These are phyloP conservation scores for Xerocomellus dryophilus DNA, from an alignment of 768 basidiomycete species.

Conservation along the genomic window DNA sequence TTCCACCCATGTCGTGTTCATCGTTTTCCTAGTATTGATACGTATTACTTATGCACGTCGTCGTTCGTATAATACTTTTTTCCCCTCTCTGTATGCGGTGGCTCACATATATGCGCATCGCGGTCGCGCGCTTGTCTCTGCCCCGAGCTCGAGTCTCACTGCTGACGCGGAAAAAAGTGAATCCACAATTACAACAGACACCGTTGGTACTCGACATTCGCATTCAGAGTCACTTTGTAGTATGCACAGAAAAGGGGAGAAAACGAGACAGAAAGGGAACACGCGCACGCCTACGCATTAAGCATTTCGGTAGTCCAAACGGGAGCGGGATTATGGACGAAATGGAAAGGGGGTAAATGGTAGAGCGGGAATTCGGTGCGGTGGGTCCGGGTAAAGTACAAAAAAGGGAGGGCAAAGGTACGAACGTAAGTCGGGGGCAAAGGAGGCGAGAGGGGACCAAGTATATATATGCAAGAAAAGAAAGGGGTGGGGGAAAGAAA, in stretches of 20 bases:
- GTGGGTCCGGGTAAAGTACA: not conserved
- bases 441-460: not conserved
- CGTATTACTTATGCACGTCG: not conserved
- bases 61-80: not conserved
- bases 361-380: not conserved
- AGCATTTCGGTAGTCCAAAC: not conserved
- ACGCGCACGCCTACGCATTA: not conserved
- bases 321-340: not conserved
- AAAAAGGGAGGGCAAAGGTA: not conserved
- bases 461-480: constrained; percentile 24
- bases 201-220: constrained; percentile 11
- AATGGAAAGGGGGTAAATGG: too few relatives aligned
- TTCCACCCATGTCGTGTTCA: not conserved
- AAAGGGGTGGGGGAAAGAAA: not conserved
- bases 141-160: not conserved
- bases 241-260: constrained; percentile 7
- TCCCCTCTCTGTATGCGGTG: not conserved
- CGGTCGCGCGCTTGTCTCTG: not conserved
- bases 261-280: not conserved
- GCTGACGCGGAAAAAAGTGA: not conserved
- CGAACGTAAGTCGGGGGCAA: not conserved
- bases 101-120: too few relatives aligned
- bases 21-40: not conserved
- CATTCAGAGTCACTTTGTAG: not conserved
- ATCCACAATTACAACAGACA: constrained; percentile 25